Base-by-base conservation (phyloP, 192 early-diverging fungal genomes). In the Backusella tuberculispora region DNA sequence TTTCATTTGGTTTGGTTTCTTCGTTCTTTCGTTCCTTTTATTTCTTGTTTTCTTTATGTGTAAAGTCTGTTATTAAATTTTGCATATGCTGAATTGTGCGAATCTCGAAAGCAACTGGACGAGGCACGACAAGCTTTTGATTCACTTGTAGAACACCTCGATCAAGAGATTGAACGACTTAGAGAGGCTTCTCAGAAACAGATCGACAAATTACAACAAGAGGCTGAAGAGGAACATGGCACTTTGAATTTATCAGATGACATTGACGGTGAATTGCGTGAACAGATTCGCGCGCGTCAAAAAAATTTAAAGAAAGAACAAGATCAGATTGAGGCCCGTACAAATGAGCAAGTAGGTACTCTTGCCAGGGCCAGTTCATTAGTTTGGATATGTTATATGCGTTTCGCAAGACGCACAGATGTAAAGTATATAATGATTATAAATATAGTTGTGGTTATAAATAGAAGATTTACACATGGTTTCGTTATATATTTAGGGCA, bases 331-430 rank as follows among this genome's bases (percentile, higher is more conserved):
- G 90, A 94, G 73, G 83, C 83, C 19, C 76, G 78, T 42, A 83
- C 78, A 48, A 84, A 88, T 69, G 80, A 76, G 29, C 84, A 92
- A 76, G 68, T 92, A 9, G 85, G 83, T 9, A 82, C 85, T 19
- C 72, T 87, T 73, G 89, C 87, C 66, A 81, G 88, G 64, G 84
- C 84, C 2, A 86, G 90, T 71, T 87, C 87, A 9, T 71, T 95
- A 44, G 88, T 90, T 17, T 97, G 95, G 94, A 93, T 97, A 67
- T 92, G 93, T 76, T 94, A 95, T 69, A 94, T 97, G 93, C 86
- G 94, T 17, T 88, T 91, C 69, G 81, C 88, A 15, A 87, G 96
- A 77, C 78, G 97, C 38, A 80, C 89, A 0, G 92, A 98, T 76
- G 92, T 92, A 78, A 78, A 76, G 8, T 83, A 46, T 0, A 73